A percentile compares a stretch with the other conserved stretches of the same genome.
Conservation (phyloP, 1,284 basidiomycete species). For the Gymnopus androsaceus region DNA sequence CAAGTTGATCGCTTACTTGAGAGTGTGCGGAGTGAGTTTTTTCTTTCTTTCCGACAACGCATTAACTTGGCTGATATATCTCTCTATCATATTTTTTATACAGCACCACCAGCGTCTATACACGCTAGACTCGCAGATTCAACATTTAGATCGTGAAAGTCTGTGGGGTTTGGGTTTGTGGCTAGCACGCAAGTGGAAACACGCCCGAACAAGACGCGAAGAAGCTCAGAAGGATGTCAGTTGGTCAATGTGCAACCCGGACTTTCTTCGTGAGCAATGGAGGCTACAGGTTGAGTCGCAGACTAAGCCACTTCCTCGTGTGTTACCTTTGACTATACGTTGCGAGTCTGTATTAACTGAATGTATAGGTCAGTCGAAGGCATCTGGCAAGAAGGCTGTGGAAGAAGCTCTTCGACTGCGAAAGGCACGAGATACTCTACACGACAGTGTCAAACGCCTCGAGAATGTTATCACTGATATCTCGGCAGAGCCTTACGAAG, state of each 20-base stretch:
- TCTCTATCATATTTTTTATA: not conserved
- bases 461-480: not conserved
- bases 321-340: not conserved
- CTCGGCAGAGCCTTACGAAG: not conserved
- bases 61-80: too few relatives aligned
- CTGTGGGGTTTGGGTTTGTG: conserved; percentile 19
- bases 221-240: conserved; percentile 11
- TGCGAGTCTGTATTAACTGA: not conserved
- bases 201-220: conserved; percentile 7
- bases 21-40: conserved; percentile 29
- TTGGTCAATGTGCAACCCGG: not conserved
- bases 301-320: conserved; percentile 20
- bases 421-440: not conserved
- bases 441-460: conserved; percentile 1
- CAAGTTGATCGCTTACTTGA: conserved; percentile 25
- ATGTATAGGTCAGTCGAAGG: not conserved
- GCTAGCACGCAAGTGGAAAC: conserved; percentile 15
- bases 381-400: not conserved
- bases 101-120: conserved; percentile 25
- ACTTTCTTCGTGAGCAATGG: conserved; percentile 20
- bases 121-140: conserved; percentile 28
- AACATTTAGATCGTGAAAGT: conserved; percentile 16
- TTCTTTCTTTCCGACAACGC: not conserved
- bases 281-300: conserved; percentile 19
- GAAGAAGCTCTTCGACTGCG: not conserved